A percentile compares a stretch with the other conserved stretches of the same genome.
Conservation (phyloP, 306 rosid species). For the Citrullus amarus region DNA sequence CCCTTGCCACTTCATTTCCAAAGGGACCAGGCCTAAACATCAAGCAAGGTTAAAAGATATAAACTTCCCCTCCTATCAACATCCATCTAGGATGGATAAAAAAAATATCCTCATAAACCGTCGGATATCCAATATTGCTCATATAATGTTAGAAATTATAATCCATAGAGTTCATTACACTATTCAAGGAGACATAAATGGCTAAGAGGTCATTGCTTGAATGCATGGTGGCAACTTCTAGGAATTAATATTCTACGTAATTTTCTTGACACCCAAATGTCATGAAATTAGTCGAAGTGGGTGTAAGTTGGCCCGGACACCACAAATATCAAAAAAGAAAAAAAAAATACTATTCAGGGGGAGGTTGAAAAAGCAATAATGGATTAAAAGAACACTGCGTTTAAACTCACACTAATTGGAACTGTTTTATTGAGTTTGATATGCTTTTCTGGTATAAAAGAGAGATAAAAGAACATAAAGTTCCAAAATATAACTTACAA, state of each 20-base stretch:
- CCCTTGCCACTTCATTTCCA: conserved; percentile 62
- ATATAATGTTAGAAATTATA: background rate
- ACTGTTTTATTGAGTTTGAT: background rate
- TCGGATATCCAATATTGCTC: background rate
- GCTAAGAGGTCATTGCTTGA: too few species aligned
- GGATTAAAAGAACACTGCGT: background rate
- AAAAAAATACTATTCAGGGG: background rate
- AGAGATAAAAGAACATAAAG: background rate
- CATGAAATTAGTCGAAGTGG: too few species aligned
- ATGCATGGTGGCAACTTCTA: too few species aligned
- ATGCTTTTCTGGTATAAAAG: background rate
- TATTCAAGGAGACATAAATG: too few species aligned
- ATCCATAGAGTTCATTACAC: background rate
- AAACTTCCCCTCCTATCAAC: background rate
- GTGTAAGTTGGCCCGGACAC: too few species aligned
- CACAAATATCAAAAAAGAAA: too few species aligned
- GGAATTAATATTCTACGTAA: too few species aligned
- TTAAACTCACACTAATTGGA: background rate
- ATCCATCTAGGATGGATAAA: background rate
- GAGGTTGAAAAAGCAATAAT: background rate
- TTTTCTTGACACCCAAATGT: too few species aligned
- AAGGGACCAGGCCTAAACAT: conserved; percentile 53
- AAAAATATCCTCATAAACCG: background rate
- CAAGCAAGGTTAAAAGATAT: conserved; percentile 9
- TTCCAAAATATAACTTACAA: conserved; percentile 40